Conservation (phyloP, 805 yeast species). For the Wickerhamiella domercqiae region DNA sequence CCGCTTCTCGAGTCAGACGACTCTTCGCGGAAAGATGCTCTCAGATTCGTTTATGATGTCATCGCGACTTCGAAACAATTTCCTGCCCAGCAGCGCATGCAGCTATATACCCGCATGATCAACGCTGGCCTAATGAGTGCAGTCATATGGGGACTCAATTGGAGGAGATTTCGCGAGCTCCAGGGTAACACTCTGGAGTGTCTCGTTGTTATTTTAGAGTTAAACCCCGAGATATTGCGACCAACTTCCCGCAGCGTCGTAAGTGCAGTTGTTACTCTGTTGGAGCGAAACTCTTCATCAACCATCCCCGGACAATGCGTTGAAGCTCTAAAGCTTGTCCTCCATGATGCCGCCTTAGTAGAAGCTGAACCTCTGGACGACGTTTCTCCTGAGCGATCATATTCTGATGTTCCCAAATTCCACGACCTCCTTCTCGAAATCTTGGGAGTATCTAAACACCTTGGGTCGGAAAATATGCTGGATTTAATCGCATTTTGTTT, state of each 20-base stretch:
- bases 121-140: conserved; percentile 54
- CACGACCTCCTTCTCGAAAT: no score
- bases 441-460: no score
- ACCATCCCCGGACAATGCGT: no score
- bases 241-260: no score
- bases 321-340: conserved; percentile 50
- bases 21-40: conserved; percentile 36
- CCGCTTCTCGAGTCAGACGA: conserved; percentile 9
- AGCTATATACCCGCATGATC: conserved; percentile 48
- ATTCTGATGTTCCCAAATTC: no score
- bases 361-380: no score
- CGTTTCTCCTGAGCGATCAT: no score
- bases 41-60: conserved; percentile 66
- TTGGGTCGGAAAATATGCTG: not conserved
- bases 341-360: conserved; percentile 45
- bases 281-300: no score
- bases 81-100: conserved; percentile 44
- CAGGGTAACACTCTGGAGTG: conserved; percentile 67
- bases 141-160: conserved; percentile 55
- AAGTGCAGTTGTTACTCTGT: no score
- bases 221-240: conserved; percentile 49
- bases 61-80: conserved; percentile 55
- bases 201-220: conserved; percentile 66
- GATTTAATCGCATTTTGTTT: conserved; percentile 1
- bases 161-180: conserved; percentile 28